Evolutionary conservation across 1,284 basidiomycete species (phyloP).

Genomic region (Ustanciosporium gigantosporum): DNA sequence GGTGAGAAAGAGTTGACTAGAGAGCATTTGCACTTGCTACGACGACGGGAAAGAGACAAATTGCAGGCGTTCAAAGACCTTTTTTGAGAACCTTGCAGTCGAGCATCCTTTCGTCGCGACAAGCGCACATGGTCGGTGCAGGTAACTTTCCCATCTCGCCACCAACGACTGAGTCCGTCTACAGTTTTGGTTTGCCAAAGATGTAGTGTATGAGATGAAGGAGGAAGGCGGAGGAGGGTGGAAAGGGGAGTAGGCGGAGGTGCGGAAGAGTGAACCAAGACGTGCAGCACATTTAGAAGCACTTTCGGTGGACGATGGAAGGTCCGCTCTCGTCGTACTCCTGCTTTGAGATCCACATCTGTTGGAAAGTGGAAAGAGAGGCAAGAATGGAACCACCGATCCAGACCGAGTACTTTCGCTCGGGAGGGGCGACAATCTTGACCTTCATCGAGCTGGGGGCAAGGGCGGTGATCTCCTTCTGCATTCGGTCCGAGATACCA

Average conservation of each 20-base stretch:
- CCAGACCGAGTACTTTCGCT: slow-evolving; percentile 76
- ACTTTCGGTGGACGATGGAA: slow-evolving; percentile 59
- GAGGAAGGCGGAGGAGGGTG: background rate
- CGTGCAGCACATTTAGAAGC: slow-evolving; percentile 48
- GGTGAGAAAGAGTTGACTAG: too few species aligned
- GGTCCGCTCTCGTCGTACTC: slow-evolving; percentile 61
- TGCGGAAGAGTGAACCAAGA: background rate
- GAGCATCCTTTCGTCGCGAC: too few species aligned
- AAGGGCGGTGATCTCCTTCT: slow-evolving; percentile 90
- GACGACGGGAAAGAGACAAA: too few species aligned
- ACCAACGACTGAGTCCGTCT: too few species aligned
- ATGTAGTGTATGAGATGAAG: background rate
- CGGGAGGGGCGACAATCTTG: slow-evolving; percentile 62
- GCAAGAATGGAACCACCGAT: slow-evolving; percentile 98
- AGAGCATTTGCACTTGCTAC: too few species aligned
- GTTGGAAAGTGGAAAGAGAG: slow-evolving; percentile 93
- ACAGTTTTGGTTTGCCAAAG: background rate
- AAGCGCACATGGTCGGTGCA: too few species aligned
- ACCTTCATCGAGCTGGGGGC: slow-evolving; percentile 84
- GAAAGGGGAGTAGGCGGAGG: background rate
- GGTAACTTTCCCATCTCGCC: too few species aligned
- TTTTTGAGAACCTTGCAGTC: too few species aligned
- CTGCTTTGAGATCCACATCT: slow-evolving; percentile 86
- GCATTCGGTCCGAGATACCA: slow-evolving; percentile 95
- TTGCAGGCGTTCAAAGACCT: too few species aligned